Percentiles rank a stretch among this genome's conserved stretches.
Conservation (phyloP, 2,329 filamentous ascomycete genomes). For the Fusarium nurragi region DNA sequence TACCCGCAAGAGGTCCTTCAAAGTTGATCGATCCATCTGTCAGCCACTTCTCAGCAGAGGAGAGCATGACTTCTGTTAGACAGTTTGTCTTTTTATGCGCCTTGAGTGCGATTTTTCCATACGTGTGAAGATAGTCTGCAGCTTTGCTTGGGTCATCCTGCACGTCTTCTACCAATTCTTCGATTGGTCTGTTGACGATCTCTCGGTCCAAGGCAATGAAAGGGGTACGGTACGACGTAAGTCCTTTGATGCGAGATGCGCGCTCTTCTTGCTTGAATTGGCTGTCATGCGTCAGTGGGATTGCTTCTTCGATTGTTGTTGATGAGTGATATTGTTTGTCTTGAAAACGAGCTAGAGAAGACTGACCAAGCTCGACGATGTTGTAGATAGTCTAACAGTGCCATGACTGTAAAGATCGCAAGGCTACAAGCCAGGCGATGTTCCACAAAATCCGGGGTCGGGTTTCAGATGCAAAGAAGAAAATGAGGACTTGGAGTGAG, state of each 20-base stretch:
- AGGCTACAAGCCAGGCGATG: neutral
- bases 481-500: neutral
- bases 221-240: conserved; percentile 72
- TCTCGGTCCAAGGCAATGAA: conserved; percentile 72
- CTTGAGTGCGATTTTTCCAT: conserved; percentile 84
- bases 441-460: neutral
- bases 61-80: conserved; percentile 85
- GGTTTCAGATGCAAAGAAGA: neutral
- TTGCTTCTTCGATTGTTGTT: neutral
- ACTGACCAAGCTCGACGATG: conserved; percentile 75
- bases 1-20: conserved; percentile 83
- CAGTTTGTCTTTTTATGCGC: conserved; percentile 91
- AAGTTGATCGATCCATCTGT: conserved; percentile 69
- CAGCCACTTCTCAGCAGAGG: conserved; percentile 79
- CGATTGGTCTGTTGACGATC: conserved; percentile 78
- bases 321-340: neutral
- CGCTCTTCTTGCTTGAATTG: conserved; percentile 83
- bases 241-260: conserved; percentile 70
- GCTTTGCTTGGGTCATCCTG: conserved; percentile 74
- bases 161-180: conserved; percentile 79
- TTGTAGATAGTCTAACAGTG: conserved; percentile 69
- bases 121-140: conserved; percentile 80
- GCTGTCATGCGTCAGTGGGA: conserved; percentile 57
- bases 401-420: conserved; percentile 43
- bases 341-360: neutral